Evolutionary conservation across 352 stramenopile genomes (phyloP).

Genomic region (Globisporangium viniferum): DNA sequence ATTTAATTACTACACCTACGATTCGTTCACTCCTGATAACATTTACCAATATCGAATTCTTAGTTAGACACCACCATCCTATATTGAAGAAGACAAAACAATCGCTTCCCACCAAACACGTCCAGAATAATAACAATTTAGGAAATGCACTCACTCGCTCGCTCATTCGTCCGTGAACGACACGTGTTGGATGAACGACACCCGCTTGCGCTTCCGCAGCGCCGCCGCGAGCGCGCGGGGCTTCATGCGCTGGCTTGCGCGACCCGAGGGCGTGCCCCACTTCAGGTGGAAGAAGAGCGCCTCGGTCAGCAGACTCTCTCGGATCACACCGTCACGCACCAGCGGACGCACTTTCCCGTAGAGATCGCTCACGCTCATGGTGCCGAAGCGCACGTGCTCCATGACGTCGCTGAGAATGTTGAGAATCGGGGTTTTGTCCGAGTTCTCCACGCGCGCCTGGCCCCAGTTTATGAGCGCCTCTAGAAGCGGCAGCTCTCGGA

Average conservation of each 20-base stretch:
- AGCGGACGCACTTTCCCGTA: conserved; percentile 84
- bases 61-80: no score
- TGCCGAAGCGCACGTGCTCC: conserved; percentile 82
- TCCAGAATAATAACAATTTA: neutral
- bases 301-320: conserved; percentile 69
- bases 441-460: conserved; percentile 53
- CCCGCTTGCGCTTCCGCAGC: conserved; percentile 79
- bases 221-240: conserved; percentile 58
- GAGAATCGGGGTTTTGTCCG: conserved; percentile 38
- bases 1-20: neutral
- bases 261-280: conserved; percentile 66
- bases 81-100: no score
- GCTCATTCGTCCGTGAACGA: conserved; percentile 41
- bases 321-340: conserved; percentile 61
- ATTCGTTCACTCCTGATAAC: neutral
- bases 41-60: no score
- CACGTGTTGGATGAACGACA: conserved; percentile 87
- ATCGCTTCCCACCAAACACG: neutral
- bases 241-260: conserved; percentile 58
- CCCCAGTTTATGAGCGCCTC: conserved; percentile 81
- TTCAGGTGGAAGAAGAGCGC: conserved; percentile 86
- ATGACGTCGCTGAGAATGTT: conserved; percentile 72
- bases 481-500: conserved; percentile 75
- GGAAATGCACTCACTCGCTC: neutral
- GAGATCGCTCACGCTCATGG: conserved; percentile 84